Evolutionary conservation across 306 rosid species (phyloP), one percentile per base, ranked within the genome.

Genomic region (Casuarina equisetifolia): DNA sequence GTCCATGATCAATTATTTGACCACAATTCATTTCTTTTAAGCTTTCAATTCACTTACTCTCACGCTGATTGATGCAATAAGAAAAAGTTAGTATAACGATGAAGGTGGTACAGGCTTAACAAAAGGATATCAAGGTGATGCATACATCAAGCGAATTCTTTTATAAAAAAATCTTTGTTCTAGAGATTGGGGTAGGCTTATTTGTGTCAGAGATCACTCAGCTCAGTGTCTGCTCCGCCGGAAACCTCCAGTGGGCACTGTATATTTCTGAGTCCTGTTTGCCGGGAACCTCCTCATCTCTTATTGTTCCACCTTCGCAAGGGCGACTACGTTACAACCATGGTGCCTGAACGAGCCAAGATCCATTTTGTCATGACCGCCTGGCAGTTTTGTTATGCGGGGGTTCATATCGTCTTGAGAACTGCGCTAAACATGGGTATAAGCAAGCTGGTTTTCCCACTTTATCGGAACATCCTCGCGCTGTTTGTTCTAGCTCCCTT

Each of bases 381-480:
- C 48, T 73, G 67, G 72, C 92, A 84, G 69, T 74, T 90, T 49
- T 84, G 94, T 48, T 75, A 84, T 76, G 90, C 89, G 6, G 94
- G 92, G 73, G 79, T 77, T 76, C 92, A 90, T 76, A 77, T 90
- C 73, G 64, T 90, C 61, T 35, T 88, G 19, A 78, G 85, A 78
- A 72, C 85, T 71, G 94, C 94, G 17, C 90, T 90, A 15, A 77
- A 90, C 46, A 77, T 76, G 69, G 90, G 94, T 1, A 76, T 84
- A 0, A 90, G 90, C 88, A 90, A 88, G 84, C 85, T 90, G 42
- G 84, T 90, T 20, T 88, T 90, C 55, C 90, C 94, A n/a, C 64
- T 90, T 66, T 86, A 86, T 59, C 82, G 92, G 79, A 90, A 90
- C 69, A 76, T 75, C 38, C 79, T 83, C 0, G 92, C 94, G 32